Evolutionary conservation across 2,329 filamentous ascomycete species (phyloP), one percentile per base, ranked within the genome.

Genomic region (Fusarium stilboides): DNA sequence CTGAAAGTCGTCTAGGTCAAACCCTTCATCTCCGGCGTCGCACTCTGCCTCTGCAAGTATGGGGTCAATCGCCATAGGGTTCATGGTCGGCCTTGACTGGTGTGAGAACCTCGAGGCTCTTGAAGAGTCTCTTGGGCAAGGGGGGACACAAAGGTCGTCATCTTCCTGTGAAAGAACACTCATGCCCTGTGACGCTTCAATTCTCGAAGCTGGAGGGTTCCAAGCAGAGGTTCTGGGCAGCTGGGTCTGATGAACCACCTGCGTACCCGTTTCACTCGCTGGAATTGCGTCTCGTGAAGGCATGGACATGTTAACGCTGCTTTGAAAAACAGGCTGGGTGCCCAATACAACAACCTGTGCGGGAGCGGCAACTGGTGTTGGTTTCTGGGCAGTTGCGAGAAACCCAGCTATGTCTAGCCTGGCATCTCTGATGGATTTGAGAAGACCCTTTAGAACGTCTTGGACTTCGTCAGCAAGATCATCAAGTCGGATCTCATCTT

Each of bases 161-260:
- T 68, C 70, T 7, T 73, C 74, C 40, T 72, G 73, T 6, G 71
- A 73, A 31, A 76, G 66, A 17, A 75, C 51, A 17, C 70, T 74
- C 40, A 64, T 72, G 28, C 58, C 69, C 44, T 68, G 57, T 4
- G 69, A 59, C 17, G 65, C 37, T 37, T 62, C 68, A n/a, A 69
- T 59, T 28, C 58, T 53, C n/a, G 64, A 62, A 8, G 62, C 68
- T 22, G 73, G 57, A 20, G 70, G 62, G 26, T 74, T 75, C 70
- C 76, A 69, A 8, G 62, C 53, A 40, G 73, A 71, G n/a, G 55
- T 57, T 33, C 68, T 65, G 12, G 80, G 78, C 22, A 84, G 69
- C 56, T 87, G 86, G 2, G 86, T 88, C 70, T 88, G 86, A 20
- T 83, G 80, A 20, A 88, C 81, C 19, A 87, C 79, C 63, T 88